phyloP scores from a whole-genome alignment of 2,329 filamentous ascomycete genomes.

The Ophiostoma populinum region DNA sequence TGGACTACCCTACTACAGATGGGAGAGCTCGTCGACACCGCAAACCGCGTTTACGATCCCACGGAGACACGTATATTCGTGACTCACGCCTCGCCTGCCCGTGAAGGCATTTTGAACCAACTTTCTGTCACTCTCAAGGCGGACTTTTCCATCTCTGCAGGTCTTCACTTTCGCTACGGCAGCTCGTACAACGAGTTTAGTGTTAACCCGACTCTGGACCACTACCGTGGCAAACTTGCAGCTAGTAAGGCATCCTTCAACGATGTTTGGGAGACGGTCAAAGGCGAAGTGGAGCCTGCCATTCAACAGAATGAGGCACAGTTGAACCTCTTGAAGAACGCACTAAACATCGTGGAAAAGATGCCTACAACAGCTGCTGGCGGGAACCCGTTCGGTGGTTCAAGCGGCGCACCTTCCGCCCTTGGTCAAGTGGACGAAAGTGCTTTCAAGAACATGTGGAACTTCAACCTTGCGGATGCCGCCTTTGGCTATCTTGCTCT shows the following conservation, averaged over 20 bases:
- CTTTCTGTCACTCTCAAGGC: constrained; percentile 94
- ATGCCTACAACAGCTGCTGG: constrained; percentile 93
- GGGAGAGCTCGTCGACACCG: constrained; percentile 94
- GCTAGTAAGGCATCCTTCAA: constrained; percentile 98
- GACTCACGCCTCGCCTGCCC: constrained; percentile 89
- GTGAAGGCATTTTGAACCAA: constrained; percentile 93
- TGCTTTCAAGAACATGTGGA: constrained; percentile 99
- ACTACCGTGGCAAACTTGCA: constrained; percentile 95
- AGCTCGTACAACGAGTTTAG: constrained; percentile 99
- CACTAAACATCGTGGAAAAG: constrained; percentile 86
- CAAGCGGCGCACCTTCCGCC: constrained; percentile 49
- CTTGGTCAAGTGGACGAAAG: constrained; percentile 93
- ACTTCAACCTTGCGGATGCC: constrained; percentile 95
- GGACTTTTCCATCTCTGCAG: constrained; percentile 94
- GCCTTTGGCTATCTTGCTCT: constrained; percentile 92
- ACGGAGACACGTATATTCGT: constrained; percentile 94
- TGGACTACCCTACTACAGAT: constrained; percentile 98
- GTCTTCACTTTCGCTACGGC: constrained; percentile 94
- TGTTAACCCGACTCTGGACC: constrained; percentile 92
- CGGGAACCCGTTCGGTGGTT: constrained; percentile 90
- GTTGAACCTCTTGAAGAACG: constrained; percentile 79
- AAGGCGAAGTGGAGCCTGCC: constrained; percentile 84
- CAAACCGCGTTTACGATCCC: constrained; percentile 94
- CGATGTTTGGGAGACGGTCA: constrained; percentile 98
- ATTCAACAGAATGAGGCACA: constrained; percentile 89